Evolutionary conservation across 768 basidiomycete genomes (phyloP).

Genomic region (Daedaleopsis nitida): DNA sequence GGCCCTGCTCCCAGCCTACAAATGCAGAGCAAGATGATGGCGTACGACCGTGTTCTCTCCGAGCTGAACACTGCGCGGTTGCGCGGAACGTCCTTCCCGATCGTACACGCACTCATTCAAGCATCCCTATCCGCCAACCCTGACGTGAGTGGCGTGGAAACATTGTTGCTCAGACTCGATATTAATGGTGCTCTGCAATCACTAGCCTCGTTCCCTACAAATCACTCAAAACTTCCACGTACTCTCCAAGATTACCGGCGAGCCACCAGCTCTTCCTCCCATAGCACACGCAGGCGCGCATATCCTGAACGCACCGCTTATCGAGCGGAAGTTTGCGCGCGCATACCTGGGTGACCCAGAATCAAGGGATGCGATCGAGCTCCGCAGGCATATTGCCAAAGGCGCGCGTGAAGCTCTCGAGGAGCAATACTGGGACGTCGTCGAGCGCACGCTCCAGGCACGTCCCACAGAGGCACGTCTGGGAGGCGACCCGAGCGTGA

Average conservation of each 20-base stretch:
- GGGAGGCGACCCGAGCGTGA: slow-evolving; percentile 88
- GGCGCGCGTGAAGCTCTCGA: slow-evolving; percentile 85
- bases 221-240: slow-evolving; percentile 73
- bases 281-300: slow-evolving; percentile 80
- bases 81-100: slow-evolving; percentile 72
- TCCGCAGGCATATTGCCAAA: slow-evolving; percentile 73
- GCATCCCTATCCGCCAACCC: slow-evolving; percentile 61
- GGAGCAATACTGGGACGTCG: slow-evolving; percentile 82
- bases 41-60: slow-evolving; percentile 81
- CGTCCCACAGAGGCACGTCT: slow-evolving; percentile 83
- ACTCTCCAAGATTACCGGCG: slow-evolving; percentile 73
- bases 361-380: slow-evolving; percentile 61
- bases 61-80: slow-evolving; percentile 77
- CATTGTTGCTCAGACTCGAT: not conserved
- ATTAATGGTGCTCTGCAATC: not conserved
- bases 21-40: slow-evolving; percentile 96
- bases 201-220: slow-evolving; percentile 51
- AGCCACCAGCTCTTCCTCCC: slow-evolving; percentile 75
- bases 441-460: slow-evolving; percentile 82
- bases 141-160: slow-evolving; percentile 47
- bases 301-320: slow-evolving; percentile 75
- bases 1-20: slow-evolving; percentile 66
- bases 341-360: slow-evolving; percentile 70
- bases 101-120: slow-evolving; percentile 71
- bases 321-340: slow-evolving; percentile 82